Percentiles rank a stretch among this genome's conserved stretches.
Conservation (phyloP, 306 rosid species). For the Rosa rugosa region DNA sequence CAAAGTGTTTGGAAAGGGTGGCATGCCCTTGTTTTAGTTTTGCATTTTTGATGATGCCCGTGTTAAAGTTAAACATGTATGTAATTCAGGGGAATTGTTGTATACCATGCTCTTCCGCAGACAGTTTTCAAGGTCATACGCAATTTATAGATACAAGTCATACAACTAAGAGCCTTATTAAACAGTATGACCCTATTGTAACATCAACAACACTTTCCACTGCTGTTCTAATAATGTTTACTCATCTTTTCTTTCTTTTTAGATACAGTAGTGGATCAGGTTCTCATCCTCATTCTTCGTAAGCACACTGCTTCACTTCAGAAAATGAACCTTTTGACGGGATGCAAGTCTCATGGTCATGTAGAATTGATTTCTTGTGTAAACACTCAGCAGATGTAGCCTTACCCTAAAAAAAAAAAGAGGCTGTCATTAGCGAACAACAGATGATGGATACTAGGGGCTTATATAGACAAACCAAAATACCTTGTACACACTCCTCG, state of each 20-base stretch:
- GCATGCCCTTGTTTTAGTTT: neutral
- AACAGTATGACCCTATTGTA: neutral
- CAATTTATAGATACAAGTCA: neutral
- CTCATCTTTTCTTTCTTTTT: neutral
- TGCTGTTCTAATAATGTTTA: neutral
- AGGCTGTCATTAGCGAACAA: no score
- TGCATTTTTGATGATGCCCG: slow-evolving; percentile 1
- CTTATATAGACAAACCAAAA: no score
- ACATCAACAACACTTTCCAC: neutral
- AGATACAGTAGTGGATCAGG: neutral
- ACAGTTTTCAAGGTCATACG: slow-evolving; percentile 6
- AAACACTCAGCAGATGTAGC: no score
- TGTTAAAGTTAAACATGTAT: slow-evolving; percentile 1
- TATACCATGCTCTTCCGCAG: neutral
- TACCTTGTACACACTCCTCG: no score
- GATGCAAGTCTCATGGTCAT: no score
- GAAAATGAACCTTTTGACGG: no score
- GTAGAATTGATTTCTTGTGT: no score
- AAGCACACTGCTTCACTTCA: no score
- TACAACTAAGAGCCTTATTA: neutral
- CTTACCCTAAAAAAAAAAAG: no score
- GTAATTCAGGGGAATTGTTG: slow-evolving; percentile 3
- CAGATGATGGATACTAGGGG: no score
- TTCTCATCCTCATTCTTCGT: no score
- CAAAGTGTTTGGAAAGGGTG: slow-evolving; percentile 16